Conservation (phyloP, 192 early-diverging fungal genomes). For the Rhizophlyctis rosea region DNA sequence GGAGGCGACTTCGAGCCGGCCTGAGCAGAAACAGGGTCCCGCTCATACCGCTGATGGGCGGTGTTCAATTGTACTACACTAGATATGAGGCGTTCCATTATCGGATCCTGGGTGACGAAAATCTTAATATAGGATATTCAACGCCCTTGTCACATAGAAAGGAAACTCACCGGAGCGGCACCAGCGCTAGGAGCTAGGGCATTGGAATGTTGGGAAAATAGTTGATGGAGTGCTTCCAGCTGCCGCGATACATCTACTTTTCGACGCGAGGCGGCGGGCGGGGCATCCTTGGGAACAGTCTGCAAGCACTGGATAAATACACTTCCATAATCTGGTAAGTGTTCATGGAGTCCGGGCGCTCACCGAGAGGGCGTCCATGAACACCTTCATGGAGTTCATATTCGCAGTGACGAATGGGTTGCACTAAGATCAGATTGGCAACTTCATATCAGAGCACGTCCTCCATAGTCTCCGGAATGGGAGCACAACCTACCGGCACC, state of each 20-base stretch:
- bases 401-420: conserved; percentile 51
- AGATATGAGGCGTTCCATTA: neutral
- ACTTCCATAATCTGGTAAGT: no score
- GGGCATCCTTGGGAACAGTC: no score
- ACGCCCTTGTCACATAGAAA: no score
- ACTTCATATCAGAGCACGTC: conserved; percentile 7
- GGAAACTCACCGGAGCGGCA: neutral
- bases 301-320: no score
- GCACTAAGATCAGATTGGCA: conserved; percentile 12
- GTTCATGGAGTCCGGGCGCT: neutral
- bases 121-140: no score
- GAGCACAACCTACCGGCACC: conserved; percentile 26
- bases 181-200: neutral
- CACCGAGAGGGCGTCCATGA: conserved; percentile 34
- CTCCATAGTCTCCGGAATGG: neutral
- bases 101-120: no score
- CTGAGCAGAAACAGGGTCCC: neutral
- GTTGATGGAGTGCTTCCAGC: neutral
- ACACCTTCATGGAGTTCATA: conserved; percentile 43
- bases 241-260: neutral
- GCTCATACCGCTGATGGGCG: neutral
- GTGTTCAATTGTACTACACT: neutral
- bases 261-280: no score
- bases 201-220: neutral
- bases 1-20: neutral